Conservation (phyloP, 1,139 yeast species). For the Tardiomyces depauwii region DNA sequence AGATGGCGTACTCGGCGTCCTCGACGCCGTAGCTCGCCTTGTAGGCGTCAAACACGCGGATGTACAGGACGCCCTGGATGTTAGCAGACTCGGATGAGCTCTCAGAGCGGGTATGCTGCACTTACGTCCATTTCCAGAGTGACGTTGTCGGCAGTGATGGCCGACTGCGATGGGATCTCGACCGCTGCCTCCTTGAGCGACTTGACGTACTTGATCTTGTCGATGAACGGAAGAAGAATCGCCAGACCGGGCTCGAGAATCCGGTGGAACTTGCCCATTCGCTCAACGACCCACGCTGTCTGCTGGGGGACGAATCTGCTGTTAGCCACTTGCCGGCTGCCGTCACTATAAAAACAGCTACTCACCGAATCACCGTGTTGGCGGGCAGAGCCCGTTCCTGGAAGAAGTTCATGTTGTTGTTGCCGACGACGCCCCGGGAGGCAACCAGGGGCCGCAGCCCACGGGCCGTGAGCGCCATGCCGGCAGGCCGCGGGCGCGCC, state of each 20-base stretch:
- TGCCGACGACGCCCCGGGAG: background rate
- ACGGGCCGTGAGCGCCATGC: background rate
- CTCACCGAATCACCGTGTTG: background rate
- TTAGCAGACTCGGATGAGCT: no score
- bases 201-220: slow-evolving; percentile 70
- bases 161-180: slow-evolving; percentile 75
- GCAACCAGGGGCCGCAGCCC: background rate
- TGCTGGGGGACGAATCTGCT: slow-evolving; percentile 75
- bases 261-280: slow-evolving; percentile 78
- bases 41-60: slow-evolving; percentile 69
- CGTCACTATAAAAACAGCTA: no score
- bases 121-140: slow-evolving; percentile 57
- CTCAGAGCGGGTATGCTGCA: no score
- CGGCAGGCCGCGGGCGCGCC: no score
- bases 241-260: slow-evolving; percentile 74
- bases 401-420: background rate
- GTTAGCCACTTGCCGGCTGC: background rate
- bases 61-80: slow-evolving; percentile 54
- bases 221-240: slow-evolving; percentile 57
- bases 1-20: slow-evolving; percentile 75
- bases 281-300: slow-evolving; percentile 83
- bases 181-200: slow-evolving; percentile 73
- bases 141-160: slow-evolving; percentile 80
- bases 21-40: slow-evolving; percentile 86
- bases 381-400: background rate